Evolutionary conservation across 1,284 basidiomycete species (phyloP).

Genomic region (Tremellales sp.): DNA sequence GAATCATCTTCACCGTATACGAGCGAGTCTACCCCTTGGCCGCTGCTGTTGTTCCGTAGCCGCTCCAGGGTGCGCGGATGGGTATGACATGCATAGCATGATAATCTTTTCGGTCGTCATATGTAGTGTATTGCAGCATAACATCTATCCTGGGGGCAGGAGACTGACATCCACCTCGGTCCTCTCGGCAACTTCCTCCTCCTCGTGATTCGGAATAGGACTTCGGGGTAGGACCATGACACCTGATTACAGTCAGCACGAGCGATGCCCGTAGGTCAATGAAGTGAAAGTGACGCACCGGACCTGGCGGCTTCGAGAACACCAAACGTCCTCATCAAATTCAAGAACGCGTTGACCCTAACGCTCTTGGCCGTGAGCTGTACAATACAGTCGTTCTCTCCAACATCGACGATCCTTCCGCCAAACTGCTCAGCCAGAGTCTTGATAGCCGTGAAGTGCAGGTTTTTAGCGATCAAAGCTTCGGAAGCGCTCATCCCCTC

Average conservation of each 20-base stretch:
- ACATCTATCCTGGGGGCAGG: conserved; percentile 74
- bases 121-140: background rate
- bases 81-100: too few species aligned
- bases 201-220: conserved; percentile 65
- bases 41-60: conserved; percentile 9
- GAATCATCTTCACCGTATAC: conserved; percentile 92
- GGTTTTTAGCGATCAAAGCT: conserved; percentile 81
- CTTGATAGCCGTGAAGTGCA: conserved; percentile 81
- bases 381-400: conserved; percentile 88
- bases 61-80: background rate
- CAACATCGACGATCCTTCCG: conserved; percentile 90
- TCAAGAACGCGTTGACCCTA: conserved; percentile 89
- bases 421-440: conserved; percentile 84
- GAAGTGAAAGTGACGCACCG: conserved; percentile 55
- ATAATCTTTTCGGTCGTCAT: background rate
- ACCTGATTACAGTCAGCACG: conserved; percentile 53
- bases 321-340: conserved; percentile 88
- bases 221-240: conserved; percentile 95
- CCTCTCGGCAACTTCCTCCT: conserved; percentile 52
- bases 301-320: conserved; percentile 89
- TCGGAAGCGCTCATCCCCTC: conserved; percentile 57
- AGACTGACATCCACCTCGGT: conserved; percentile 74
- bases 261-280: conserved; percentile 1
- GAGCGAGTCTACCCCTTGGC: conserved; percentile 54
- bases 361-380: conserved; percentile 90